A percentile compares a stretch with the other conserved stretches of the same genome.
These are phyloP conservation scores for Cupressus sempervirens DNA, from an alignment of 75 land plant genomes.

Conservation along the genomic window DNA sequence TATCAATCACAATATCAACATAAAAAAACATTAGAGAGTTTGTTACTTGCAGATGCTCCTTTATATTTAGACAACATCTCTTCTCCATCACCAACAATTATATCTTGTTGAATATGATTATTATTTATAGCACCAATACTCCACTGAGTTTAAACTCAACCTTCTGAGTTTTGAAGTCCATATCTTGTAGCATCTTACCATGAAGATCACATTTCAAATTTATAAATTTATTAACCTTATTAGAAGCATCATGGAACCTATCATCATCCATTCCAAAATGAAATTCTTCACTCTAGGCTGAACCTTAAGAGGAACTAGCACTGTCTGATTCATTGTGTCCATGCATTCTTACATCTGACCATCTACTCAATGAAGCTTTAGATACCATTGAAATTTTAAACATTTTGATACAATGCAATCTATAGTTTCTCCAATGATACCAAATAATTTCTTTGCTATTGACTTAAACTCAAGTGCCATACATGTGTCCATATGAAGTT, in stretches of 20 bases:
- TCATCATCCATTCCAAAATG: not conserved
- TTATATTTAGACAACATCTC: not conserved
- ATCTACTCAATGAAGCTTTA: not conserved
- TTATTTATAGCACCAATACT: too few relatives aligned
- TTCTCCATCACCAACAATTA: not conserved
- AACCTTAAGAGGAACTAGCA: not conserved
- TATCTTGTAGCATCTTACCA: not conserved
- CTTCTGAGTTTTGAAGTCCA: conserved; percentile 4
- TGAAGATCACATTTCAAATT: not conserved
- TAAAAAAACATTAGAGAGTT: too few relatives aligned
- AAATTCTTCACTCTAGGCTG: not conserved
- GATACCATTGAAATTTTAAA: conserved; percentile 21
- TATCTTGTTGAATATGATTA: not conserved
- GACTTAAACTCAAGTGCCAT: conserved; percentile 62
- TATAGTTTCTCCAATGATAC: conserved; percentile 45
- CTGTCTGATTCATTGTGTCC: not conserved
- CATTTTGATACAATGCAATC: conserved; percentile 33
- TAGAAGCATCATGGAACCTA: not conserved
- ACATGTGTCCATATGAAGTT: conserved; percentile 82
- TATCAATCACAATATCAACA: too few relatives aligned
- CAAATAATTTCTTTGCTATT: conserved; percentile 72
- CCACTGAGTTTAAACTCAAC: not conserved
- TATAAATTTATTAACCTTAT: not conserved
- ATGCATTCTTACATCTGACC: not conserved
- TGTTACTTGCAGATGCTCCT: too few relatives aligned